Percentiles rank a stretch among this genome's conserved stretches.
phyloP scores from a whole-genome alignment of 2,329 filamentous ascomycete species.

The Trichophyton simii region DNA sequence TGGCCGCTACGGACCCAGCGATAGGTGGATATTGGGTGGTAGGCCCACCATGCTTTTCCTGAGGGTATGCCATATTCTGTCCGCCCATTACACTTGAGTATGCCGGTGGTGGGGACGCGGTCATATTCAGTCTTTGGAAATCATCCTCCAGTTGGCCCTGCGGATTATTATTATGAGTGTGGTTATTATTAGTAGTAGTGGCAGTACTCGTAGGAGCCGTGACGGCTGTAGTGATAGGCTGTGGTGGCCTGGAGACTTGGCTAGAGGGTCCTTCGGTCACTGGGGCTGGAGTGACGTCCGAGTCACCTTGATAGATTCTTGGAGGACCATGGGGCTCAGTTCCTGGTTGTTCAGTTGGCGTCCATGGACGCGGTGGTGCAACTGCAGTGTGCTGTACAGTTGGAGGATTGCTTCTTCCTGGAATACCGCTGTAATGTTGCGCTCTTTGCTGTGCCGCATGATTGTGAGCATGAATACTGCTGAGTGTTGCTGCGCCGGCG shows the following conservation, averaged over 20 bases:
- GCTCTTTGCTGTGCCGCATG: conserved; percentile 68
- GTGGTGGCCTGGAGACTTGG: conserved; percentile 25
- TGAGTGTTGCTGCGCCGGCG: conserved; percentile 70
- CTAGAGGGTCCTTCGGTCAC: conserved; percentile 17
- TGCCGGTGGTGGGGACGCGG: conserved; percentile 81
- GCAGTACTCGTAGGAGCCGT: not conserved
- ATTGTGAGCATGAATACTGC: conserved; percentile 59
- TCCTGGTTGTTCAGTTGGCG: conserved; percentile 80
- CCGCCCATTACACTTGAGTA: conserved; percentile 66
- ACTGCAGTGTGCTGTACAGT: conserved; percentile 20
- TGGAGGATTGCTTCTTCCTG: conserved; percentile 21
- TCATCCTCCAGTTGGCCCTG: conserved; percentile 56
- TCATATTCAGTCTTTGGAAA: conserved; percentile 66
- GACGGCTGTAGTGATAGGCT: conserved; percentile 9
- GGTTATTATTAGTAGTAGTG: no score
- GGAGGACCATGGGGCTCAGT: conserved; percentile 79
- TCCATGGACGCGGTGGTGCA: conserved; percentile 61
- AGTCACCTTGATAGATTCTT: conserved; percentile 77
- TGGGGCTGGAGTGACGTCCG: conserved; percentile 45
- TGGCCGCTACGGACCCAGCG: conserved; percentile 12
- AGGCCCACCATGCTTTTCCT: conserved; percentile 1
- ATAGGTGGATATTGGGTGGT: conserved; percentile 16
- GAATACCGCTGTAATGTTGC: conserved; percentile 58
- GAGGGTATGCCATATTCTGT: conserved; percentile 51
- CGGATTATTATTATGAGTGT: conserved; percentile 48